phyloP scores from a whole-genome alignment of 495 filamentous ascomycete genomes.

The Cenococcum geophilum region DNA sequence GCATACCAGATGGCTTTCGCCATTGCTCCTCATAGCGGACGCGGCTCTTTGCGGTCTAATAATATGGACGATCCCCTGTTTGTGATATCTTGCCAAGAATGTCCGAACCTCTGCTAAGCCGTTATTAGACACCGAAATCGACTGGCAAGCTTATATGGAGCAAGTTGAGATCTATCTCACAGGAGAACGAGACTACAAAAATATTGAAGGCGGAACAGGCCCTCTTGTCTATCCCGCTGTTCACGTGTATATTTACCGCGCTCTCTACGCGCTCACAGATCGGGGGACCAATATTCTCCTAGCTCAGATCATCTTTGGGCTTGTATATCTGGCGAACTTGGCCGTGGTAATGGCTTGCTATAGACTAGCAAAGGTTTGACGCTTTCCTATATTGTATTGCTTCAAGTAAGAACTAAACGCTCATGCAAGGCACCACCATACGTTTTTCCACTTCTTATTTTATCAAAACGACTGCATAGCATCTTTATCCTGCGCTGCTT shows the following conservation, averaged over 20 bases:
- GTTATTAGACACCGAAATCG: slow-evolving; percentile 85
- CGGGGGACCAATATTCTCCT: slow-evolving; percentile 67
- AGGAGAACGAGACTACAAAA: slow-evolving; percentile 83
- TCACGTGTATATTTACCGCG: slow-evolving; percentile 85
- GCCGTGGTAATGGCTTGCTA: slow-evolving; percentile 78
- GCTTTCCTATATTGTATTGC: not conserved
- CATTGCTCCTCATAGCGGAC: slow-evolving; percentile 66
- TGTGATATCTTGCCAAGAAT: slow-evolving; percentile 29
- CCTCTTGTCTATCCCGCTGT: slow-evolving; percentile 90
- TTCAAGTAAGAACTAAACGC: slow-evolving; percentile 5
- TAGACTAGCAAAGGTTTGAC: slow-evolving; percentile 56
- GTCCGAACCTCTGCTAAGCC: not conserved
- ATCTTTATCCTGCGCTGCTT: slow-evolving; percentile 89
- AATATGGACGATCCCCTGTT: slow-evolving; percentile 84
- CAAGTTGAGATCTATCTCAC: slow-evolving; percentile 71
- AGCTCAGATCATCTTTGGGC: slow-evolving; percentile 75
- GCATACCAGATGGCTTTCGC: slow-evolving; percentile 58
- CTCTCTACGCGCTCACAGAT: slow-evolving; percentile 71
- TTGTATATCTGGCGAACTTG: slow-evolving; percentile 69
- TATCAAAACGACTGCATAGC: slow-evolving; percentile 90
- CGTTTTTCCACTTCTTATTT: slow-evolving; percentile 75
- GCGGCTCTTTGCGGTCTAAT: slow-evolving; percentile 65
- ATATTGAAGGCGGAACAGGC: slow-evolving; percentile 76
- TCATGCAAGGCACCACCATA: slow-evolving; percentile 70
- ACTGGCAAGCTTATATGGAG: slow-evolving; percentile 96